Evolutionary conservation across 768 basidiomycete species (phyloP).

Genomic region (Panellus pusillus): DNA sequence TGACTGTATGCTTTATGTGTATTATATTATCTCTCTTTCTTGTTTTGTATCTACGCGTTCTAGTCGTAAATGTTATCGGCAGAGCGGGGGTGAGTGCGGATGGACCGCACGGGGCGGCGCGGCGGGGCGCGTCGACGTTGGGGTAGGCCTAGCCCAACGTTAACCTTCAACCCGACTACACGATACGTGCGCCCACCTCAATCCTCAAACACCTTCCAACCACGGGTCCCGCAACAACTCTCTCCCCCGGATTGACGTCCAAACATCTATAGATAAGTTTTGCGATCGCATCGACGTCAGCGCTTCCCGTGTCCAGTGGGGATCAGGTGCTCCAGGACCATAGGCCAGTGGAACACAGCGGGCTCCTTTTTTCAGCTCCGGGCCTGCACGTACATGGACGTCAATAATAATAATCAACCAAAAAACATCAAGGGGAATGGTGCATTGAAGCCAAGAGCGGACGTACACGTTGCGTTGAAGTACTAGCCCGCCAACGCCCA

Average conservation of each 20-base stretch:
- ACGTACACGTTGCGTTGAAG: too few relatives aligned
- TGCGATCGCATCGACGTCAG: constrained; percentile 1
- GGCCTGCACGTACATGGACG: constrained; percentile 2
- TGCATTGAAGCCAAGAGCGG: neutral
- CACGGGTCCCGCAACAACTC: constrained; percentile 20
- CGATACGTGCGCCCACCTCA: neutral
- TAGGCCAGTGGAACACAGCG: constrained; percentile 1
- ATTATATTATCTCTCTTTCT: too few relatives aligned
- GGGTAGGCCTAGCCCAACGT: too few relatives aligned
- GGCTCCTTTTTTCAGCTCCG: constrained; percentile 6
- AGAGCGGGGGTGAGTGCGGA: too few relatives aligned
- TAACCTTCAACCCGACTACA: too few relatives aligned
- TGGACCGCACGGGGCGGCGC: too few relatives aligned
- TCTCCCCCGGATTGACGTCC: constrained; percentile 10
- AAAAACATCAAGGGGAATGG: neutral
- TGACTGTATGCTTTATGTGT: too few relatives aligned
- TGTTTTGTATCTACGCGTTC: too few relatives aligned
- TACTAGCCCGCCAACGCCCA: too few relatives aligned
- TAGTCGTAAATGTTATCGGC: too few relatives aligned
- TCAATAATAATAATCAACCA: neutral
- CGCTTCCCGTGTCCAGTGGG: too few relatives aligned
- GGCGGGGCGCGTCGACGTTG: too few relatives aligned
- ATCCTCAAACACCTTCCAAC: constrained; percentile 6
- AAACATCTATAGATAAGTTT: constrained; percentile 16
- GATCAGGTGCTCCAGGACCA: constrained; percentile 1